phyloP scores from a whole-genome alignment of 352 stramenopile genomes.

The Phytopythium litorale region DNA sequence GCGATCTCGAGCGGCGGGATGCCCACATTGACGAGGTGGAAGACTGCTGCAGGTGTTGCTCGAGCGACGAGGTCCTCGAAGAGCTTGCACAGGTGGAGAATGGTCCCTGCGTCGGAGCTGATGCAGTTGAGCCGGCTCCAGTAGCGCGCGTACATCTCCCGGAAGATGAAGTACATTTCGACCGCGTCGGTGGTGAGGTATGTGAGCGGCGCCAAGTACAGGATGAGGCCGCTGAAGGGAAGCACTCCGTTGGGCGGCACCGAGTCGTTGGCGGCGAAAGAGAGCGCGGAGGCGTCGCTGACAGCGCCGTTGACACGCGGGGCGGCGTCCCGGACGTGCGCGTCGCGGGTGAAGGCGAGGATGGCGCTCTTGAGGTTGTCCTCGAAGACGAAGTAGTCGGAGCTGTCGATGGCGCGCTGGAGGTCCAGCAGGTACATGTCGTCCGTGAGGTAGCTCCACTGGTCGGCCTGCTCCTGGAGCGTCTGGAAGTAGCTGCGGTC shows the following conservation, averaged over 20 bases:
- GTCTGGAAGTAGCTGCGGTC: constrained; percentile 43
- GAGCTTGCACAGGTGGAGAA: constrained; percentile 66
- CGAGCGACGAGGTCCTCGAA: constrained; percentile 64
- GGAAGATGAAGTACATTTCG: constrained; percentile 74
- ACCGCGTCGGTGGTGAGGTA: constrained; percentile 66
- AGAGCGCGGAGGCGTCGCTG: not conserved
- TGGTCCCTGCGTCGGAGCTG: constrained; percentile 41
- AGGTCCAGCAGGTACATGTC: constrained; percentile 81
- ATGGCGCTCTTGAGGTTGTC: constrained; percentile 66
- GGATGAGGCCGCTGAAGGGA: constrained; percentile 66
- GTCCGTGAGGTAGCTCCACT: constrained; percentile 57
- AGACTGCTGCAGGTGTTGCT: constrained; percentile 44
- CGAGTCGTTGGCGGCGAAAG: constrained; percentile 5
- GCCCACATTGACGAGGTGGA: constrained; percentile 57
- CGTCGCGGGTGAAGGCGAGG: constrained; percentile 70
- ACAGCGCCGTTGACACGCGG: constrained; percentile 53
- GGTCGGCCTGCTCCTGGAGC: constrained; percentile 29
- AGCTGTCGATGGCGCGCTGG: constrained; percentile 72
- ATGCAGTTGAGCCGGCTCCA: constrained; percentile 79
- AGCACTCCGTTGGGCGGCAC: constrained; percentile 69
- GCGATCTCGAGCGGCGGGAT: constrained; percentile 64
- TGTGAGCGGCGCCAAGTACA: constrained; percentile 66
- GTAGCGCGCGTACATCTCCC: constrained; percentile 73
- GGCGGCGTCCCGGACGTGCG: constrained; percentile 35
- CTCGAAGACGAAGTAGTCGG: constrained; percentile 82